Base-by-base conservation (phyloP, 352 stramenopile species). In the Globisporangium rhizosaccharum region DNA sequence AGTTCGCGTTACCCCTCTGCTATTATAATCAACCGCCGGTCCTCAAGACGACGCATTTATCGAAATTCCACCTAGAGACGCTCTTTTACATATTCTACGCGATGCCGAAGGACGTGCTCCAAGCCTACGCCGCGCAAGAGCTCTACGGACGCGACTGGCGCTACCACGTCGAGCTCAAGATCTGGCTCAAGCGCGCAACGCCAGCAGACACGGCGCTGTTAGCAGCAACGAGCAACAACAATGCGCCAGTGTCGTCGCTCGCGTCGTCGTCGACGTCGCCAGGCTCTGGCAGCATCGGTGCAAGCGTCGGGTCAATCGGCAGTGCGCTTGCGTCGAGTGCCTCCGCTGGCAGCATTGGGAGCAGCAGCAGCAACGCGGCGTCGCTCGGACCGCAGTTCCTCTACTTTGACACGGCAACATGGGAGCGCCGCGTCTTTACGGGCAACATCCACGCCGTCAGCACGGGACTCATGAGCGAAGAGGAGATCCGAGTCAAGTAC, bases 61-160 rank as follows among this genome's bases (percentile, higher is more conserved):
- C 87, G 53, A 99, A 99, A 76, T 99, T 99, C 73, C 90, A 98
- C 66, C 76, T 98, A 49, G 96, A 99, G 84, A 99, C 97, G 56
- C 79, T 99, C 25, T 99, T 99, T 78, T 99, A 98, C 81, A 97
- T 99, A 67, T 99, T 99, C 75, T 99, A 99, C 79, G 92, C 92
- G 56, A 96, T 99, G 82, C 97, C 97, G 48, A 97, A 98, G 79
- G 97, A 99, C 73, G 88, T 97, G 6, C 75, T 99, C 53, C 97
- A 99, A 76, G 87, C 88, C 6, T 94, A 92, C 51, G 79, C 82
- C 12, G 88, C 87, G 14, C 87, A 97, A 60, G 88, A 97, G 66
- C 75, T 97, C 20, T 91, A 96, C 61, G 90, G 78, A 52, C 90
- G 97, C 55, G 96, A 99, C 63, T 99, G 97, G 97, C 88, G 90